These are phyloP conservation scores for Emydomyces testavorans DNA, from an alignment of 2,329 filamentous ascomycete genomes.

Conservation along the genomic window DNA sequence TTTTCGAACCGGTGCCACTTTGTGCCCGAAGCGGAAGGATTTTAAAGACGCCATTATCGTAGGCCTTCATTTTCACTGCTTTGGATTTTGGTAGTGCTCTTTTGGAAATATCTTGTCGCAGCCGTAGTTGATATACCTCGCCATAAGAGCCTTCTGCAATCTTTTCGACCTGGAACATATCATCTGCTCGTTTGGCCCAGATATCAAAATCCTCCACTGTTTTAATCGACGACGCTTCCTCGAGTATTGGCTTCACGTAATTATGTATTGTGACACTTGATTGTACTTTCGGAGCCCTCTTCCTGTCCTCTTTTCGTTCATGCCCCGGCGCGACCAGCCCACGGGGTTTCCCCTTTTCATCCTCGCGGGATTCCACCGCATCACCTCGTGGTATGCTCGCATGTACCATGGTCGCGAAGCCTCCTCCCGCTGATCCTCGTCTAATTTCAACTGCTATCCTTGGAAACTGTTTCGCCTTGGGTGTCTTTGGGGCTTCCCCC, in stretches of 20 bases:
- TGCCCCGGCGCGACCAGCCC: neutral
- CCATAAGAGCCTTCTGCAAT: constrained; percentile 56
- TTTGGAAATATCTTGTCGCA: constrained; percentile 29
- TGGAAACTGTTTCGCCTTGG: neutral
- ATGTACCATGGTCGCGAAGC: neutral
- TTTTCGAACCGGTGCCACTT: constrained; percentile 32
- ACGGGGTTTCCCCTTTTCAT: neutral
- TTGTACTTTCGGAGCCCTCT: neutral
- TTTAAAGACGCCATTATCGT: constrained; percentile 39
- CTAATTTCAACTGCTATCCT: neutral
- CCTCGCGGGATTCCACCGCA: neutral
- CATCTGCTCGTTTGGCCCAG: constrained; percentile 31
- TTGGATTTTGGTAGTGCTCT: constrained; percentile 29
- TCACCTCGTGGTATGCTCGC: neutral
- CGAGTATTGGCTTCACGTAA: constrained; percentile 30
- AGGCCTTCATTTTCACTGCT: constrained; percentile 29
- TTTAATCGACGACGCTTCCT: constrained; percentile 28
- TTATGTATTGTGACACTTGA: constrained; percentile 1
- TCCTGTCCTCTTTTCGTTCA: neutral
- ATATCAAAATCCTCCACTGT: constrained; percentile 31
- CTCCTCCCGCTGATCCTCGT: neutral
- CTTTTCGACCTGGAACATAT: constrained; percentile 42
- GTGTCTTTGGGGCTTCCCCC: neutral
- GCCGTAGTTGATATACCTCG: constrained; percentile 50
- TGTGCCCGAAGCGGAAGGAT: constrained; percentile 37